These are phyloP conservation scores for Tolypocladium amazonense DNA, from an alignment of 2,329 filamentous ascomycete species.

Conservation along the genomic window DNA sequence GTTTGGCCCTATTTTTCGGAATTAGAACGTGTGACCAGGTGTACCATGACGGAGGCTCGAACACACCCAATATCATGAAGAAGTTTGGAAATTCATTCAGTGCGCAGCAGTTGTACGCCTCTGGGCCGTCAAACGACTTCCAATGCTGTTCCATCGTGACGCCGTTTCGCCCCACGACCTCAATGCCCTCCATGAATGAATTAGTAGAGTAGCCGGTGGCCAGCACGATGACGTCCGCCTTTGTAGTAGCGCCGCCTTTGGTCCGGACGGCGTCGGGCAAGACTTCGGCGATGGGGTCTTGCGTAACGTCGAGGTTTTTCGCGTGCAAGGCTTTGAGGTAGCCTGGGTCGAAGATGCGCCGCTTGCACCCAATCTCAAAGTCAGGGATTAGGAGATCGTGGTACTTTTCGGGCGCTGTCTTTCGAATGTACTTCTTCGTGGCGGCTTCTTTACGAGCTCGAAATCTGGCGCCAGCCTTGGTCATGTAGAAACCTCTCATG, in stretches of 20 bases:
- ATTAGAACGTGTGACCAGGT: neutral
- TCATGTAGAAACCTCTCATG: conserved; percentile 25
- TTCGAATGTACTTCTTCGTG: conserved; percentile 30
- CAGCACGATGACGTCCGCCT: conserved; percentile 50
- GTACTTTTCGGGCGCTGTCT: conserved; percentile 45
- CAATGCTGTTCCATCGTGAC: conserved; percentile 43
- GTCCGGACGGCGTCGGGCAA: conserved; percentile 28
- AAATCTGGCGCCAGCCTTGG: conserved; percentile 21
- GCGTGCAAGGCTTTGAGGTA: conserved; percentile 44
- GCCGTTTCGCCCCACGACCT: conserved; percentile 38
- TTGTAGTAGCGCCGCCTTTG: conserved; percentile 24
- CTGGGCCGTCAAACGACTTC: conserved; percentile 46
- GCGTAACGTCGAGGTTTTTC: conserved; percentile 34
- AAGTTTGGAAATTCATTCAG: conserved; percentile 55
- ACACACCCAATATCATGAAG: conserved; percentile 45
- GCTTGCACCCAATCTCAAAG: conserved; percentile 52
- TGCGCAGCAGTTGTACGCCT: conserved; percentile 48
- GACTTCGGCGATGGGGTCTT: conserved; percentile 36
- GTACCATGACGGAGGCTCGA: neutral
- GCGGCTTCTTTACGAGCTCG: conserved; percentile 24
- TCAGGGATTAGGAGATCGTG: conserved; percentile 51
- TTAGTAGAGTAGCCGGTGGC: conserved; percentile 52
- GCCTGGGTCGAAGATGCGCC: conserved; percentile 47
- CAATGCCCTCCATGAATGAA: conserved; percentile 40
- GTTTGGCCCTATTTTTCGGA: conserved; percentile 37